Conservation (phyloP, 208 protist genomes). For the Strigomonas galati region DNA sequence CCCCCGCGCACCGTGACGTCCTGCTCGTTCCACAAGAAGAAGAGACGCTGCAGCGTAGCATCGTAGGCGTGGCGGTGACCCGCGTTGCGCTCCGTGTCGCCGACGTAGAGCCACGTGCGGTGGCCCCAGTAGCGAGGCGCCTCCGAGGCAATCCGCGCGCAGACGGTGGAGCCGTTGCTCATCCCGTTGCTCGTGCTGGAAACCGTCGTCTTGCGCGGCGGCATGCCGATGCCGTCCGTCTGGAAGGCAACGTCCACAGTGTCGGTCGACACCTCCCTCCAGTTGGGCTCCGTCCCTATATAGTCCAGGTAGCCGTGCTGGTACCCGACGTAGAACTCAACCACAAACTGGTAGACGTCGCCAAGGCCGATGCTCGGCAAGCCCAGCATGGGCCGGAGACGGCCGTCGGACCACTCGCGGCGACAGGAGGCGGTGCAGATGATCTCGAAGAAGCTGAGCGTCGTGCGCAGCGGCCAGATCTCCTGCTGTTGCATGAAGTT, state of each 20-base stretch:
- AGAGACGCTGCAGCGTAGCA: constrained; percentile 27
- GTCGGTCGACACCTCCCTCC: constrained; percentile 5
- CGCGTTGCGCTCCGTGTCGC: constrained; percentile 9
- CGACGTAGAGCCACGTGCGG: constrained; percentile 31
- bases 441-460: constrained; percentile 36
- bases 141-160: not conserved
- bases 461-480: constrained; percentile 34
- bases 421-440: constrained; percentile 35
- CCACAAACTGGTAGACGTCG: constrained; percentile 16
- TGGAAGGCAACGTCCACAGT: not conserved
- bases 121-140: constrained; percentile 8
- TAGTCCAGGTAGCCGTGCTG: constrained; percentile 19
- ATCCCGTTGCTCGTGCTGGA: not conserved
- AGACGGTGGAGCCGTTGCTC: not conserved
- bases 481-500: constrained; percentile 16
- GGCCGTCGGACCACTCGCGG: constrained; percentile 21
- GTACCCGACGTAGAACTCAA: constrained; percentile 24
- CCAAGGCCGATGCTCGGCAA: constrained; percentile 13
- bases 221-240: not conserved
- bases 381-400: constrained; percentile 24
- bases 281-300: constrained; percentile 25
- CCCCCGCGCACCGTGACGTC: constrained; percentile 20
- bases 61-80: constrained; percentile 10
- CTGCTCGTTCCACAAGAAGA: constrained; percentile 34
- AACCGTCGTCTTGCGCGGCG: not conserved